Evolutionary conservation across 2,329 filamentous ascomycete genomes (phyloP), one percentile per base, ranked within the genome.

Genomic region (Nemania diffusa): DNA sequence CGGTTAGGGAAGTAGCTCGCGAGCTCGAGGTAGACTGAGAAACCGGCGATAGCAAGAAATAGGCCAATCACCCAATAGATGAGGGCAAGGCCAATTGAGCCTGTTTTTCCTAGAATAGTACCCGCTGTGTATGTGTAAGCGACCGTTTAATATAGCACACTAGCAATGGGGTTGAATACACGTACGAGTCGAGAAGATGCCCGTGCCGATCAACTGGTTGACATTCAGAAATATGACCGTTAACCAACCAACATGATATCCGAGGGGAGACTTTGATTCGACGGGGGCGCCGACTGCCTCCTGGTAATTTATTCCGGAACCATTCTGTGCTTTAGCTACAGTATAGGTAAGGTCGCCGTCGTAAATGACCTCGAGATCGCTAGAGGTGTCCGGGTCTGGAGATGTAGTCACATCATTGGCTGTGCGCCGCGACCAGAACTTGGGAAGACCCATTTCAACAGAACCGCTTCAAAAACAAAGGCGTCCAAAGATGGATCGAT

Each of bases 261-360:
- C 88, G n/a, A 90, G 77, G 0, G 88, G 87, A 3, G 87, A 89
- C 5, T 81, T 74, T 1, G 77, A 79, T 74, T 90, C 88, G 6
- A 90, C 86, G 0, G 88, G 88, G 2, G 88, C 88, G 13, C 88
- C 88, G 5, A 81, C 82, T 1, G 85, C 87, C 72, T 90, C 88
- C 69, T 90, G 87, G 71, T 87, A 87, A 2, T 84, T 81, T 2
- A 81, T 75, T 55, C 78, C 74, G 5, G 82, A 79, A 44, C 81
- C 81, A 72, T 88, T 88, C 26, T 73, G 68, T 5, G 74, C 74
- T 44, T 72, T 73, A 34, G 69, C 73, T 15, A 71, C 51, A 2
- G 73, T 75, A 48, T 75, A 77, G 17, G 73, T 68, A 7, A 77
- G 73, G 9, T 72, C 58, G 32, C 75, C 75, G 37, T 76, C 75